Conservation (phyloP, 1,139 yeast species). For the Debaryomyces coudertii region DNA sequence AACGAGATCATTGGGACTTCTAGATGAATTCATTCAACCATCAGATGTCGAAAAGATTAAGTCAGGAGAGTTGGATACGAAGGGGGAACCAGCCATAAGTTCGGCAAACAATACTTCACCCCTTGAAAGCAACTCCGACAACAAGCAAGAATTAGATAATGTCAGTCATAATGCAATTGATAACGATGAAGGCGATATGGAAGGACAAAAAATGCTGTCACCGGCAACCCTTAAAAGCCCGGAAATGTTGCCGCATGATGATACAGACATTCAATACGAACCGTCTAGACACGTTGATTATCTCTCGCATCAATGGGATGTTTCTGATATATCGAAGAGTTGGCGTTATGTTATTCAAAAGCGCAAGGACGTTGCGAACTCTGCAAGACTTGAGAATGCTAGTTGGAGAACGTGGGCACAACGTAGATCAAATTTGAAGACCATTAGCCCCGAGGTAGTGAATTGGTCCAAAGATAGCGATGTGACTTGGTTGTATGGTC, state of each 20-base stretch:
- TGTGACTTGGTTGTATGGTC: slow-evolving; percentile 84
- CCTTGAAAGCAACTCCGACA: slow-evolving; percentile 1
- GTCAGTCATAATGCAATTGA: not conserved
- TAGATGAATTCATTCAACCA: slow-evolving; percentile 65
- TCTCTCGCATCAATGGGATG: slow-evolving; percentile 94
- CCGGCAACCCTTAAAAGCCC: slow-evolving; percentile 30
- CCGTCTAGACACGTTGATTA: slow-evolving; percentile 94
- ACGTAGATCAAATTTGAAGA: slow-evolving; percentile 63
- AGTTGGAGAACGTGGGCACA: slow-evolving; percentile 92
- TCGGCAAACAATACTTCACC: slow-evolving; percentile 8
- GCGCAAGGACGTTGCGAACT: slow-evolving; percentile 72
- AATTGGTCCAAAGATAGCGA: slow-evolving; percentile 83
- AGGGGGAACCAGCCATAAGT: slow-evolving; percentile 9
- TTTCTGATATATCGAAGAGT: slow-evolving; percentile 85
- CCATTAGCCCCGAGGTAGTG: slow-evolving; percentile 71
- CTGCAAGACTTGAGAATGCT: slow-evolving; percentile 74
- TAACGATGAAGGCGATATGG: slow-evolving; percentile 5
- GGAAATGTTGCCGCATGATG: slow-evolving; percentile 72
- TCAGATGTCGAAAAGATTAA: slow-evolving; percentile 6
- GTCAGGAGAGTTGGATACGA: slow-evolving; percentile 1
- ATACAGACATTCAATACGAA: slow-evolving; percentile 74
- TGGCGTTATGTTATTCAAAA: slow-evolving; percentile 91
- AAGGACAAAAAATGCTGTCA: slow-evolving; percentile 16
- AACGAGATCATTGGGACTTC: slow-evolving; percentile 79
- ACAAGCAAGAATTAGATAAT: slow-evolving; percentile 1